Evolutionary conservation across 257 asterid genomes (phyloP), one percentile per base, ranked within the genome.

Genomic region (Echites panduratus): DNA sequence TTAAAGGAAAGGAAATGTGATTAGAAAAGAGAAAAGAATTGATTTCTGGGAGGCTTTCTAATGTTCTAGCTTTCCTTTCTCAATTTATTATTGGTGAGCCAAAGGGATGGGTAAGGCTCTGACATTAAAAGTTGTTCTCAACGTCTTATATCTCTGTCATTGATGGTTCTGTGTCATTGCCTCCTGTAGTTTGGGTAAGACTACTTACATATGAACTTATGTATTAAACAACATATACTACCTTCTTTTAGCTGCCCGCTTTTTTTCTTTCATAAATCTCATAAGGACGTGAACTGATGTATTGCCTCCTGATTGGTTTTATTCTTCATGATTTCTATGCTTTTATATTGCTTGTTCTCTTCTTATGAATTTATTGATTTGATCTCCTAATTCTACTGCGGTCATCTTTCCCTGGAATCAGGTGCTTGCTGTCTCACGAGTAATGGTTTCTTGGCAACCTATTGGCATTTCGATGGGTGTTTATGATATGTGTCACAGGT

Each of bases 381-480:
- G 20, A 45, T 26, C 22, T 67, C 16, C 20, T 43, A 41, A 61
- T 44, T 45, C 35, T 12, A 22, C 57, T 45, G 49, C 65, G 49
- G 54, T 53, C 40, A 68, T 71, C 68, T 66, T 79, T 65, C 17
- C 82, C 63, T 74, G 70, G 68, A 67, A 66, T 76, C 82, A 95
- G 99, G 98, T 95, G 70, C 98, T 95, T 66, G 99, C 97, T 74
- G 96, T 89, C 76, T 92, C 98, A 19, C 95, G 98, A 2, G 88
- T 95, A 78, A 89, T 95, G 97, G 99, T 95, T 69, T 86, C 96
- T 10, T 95, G 99, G 98, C 85, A 84, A 78, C 97, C 98, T 45
- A 86, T 95, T 79, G 99, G 99, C 86, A 83, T 95, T 72, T 78
- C 96, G 17, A 95, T 95, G 99, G 99, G 98, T 67, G 98, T 92